Evolutionary conservation across 2,329 filamentous ascomycete genomes (phyloP).

Genomic region (Stagonosporopsis vannaccii): DNA sequence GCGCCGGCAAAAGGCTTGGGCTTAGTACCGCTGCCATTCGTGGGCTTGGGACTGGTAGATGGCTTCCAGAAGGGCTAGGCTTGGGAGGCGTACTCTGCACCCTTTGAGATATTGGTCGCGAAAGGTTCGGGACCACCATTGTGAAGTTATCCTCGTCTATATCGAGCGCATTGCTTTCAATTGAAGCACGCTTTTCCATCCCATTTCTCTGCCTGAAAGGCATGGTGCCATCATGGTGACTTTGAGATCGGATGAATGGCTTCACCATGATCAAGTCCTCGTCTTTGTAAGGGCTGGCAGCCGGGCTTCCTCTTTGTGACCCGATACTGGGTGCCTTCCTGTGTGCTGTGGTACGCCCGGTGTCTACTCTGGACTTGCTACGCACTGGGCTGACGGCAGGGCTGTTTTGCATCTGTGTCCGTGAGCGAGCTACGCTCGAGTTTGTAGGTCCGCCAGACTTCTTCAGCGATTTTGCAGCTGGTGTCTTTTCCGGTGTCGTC

Average conservation of each 20-base stretch:
- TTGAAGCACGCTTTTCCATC: constrained; percentile 48
- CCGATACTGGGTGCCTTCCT: constrained; percentile 40
- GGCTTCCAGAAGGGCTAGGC: constrained; percentile 29
- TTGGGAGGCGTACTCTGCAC: constrained; percentile 46
- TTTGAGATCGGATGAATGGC: constrained; percentile 50
- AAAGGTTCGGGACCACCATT: constrained; percentile 57
- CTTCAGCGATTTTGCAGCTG: constrained; percentile 48
- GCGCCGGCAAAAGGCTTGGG: constrained; percentile 33
- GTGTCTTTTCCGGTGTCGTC: constrained; percentile 56
- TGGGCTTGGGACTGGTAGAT: constrained; percentile 39
- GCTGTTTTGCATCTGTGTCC: constrained; percentile 45
- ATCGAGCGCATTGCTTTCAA: constrained; percentile 50
- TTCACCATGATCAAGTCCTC: constrained; percentile 59
- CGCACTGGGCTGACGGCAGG: constrained; percentile 46
- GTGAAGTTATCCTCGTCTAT: constrained; percentile 57
- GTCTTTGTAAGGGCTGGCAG: constrained; percentile 47
- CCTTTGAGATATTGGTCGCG: constrained; percentile 37
- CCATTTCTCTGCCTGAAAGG: constrained; percentile 49
- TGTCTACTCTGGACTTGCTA: constrained; percentile 47
- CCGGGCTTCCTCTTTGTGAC: constrained; percentile 43
- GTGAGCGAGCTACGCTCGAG: constrained; percentile 42
- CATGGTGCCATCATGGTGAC: constrained; percentile 39
- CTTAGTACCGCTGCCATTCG: constrained; percentile 36
- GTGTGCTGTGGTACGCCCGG: constrained; percentile 27
- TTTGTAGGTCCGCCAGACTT: constrained; percentile 38